Base-by-base conservation (phyloP, 768 basidiomycete genomes). In the Bullera alba region DNA sequence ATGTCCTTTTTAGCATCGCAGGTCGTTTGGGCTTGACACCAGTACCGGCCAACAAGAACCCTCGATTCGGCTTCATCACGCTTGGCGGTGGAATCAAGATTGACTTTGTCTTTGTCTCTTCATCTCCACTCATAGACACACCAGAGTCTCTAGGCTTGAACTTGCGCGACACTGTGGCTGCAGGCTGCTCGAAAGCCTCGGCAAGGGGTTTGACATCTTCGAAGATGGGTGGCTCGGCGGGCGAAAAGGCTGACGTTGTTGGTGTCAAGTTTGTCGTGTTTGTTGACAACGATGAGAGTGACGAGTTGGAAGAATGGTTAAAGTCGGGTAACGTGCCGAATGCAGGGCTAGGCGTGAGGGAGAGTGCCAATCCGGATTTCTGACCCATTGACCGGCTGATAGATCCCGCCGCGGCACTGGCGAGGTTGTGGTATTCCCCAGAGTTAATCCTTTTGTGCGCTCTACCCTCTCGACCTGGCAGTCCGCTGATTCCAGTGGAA, bases 81-180 rank as follows among this genome's bases (percentile, higher is more conserved):
- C 26, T 48, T 2, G 58, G 47, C 7, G 39, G 41, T 14, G 52
- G 43, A 8, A 48, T 35, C 17, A 46, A n/a, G 5, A 43, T n/a
- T 30, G 53, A 51, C 35, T 51, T 48, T 2, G 42, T 36, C 19
- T 35, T 43, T n/a, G n/a, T n/a, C 12, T 44, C 39, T 7, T 61
- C 53, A 3, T 62, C 60, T 2, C 51, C 56, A n/a, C n/a, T n/a
- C 53, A 70, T 58, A 12, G 60, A 52, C 8, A 68, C 64, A 19
- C 70, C 68, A 5, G 67, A 68, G 54, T 72, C 70, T 46, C 70
- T 46, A 2, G 66, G 66, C 37, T 69, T 70, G 57, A 70, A 72
- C 46, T 67, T 70, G 17, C 65, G 46, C 3, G 49, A 53, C 16
- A 72, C 59, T 0, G 61, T 60, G 4, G 48, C 50, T 14, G 25